Evolutionary conservation across 2,329 filamentous ascomycete species (phyloP), one percentile per base, ranked within the genome.

Genomic region (Claviceps sorghi): DNA sequence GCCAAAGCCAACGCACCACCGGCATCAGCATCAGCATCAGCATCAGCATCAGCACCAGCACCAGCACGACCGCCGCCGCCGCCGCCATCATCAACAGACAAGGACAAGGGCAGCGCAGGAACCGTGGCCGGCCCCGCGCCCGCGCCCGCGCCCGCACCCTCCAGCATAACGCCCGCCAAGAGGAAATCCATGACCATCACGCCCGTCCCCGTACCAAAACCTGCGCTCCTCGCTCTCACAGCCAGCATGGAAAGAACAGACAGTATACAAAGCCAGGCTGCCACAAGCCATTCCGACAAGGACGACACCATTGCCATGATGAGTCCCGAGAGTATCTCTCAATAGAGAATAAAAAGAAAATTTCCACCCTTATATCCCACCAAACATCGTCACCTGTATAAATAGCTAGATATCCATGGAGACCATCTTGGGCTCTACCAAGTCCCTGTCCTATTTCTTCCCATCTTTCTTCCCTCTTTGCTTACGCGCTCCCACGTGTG

Each of bases 291-390:
- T 64, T 83, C 78, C 52, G 83, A 83, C 59, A 83, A 85, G 62
- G 82, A 82, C 53, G 80, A 80, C 50, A 77, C 74, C 19, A 80
- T 81, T 34, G 84, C 84, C 21, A 88, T 91, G 80, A 88, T 91
- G 75, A 93, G 86, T 63, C 88, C 88, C 4, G 83, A 91, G 69
- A 89, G 86, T 65, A 80, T 88, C 58, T 76, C 77, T 53, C 66
- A 71, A 62, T 70, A 30, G 45, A 50, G 15, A 26, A 26, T 26
- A 6, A 22, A 44, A 26, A 17, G 11, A 5, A 44, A 26, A 44
- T 9, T 21, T 13, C n/a, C 11, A 4, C 40, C 8, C 19, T 9
- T 42, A 11, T 42, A 22, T 21, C 2, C 10, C 26, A n/a, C 38
- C 6, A 44, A 26, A 44, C 7, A 29, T 13, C 21, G 9, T 7